These are phyloP conservation scores for Suillus tomentosus DNA, from an alignment of 768 basidiomycete genomes.

Conservation along the genomic window DNA sequence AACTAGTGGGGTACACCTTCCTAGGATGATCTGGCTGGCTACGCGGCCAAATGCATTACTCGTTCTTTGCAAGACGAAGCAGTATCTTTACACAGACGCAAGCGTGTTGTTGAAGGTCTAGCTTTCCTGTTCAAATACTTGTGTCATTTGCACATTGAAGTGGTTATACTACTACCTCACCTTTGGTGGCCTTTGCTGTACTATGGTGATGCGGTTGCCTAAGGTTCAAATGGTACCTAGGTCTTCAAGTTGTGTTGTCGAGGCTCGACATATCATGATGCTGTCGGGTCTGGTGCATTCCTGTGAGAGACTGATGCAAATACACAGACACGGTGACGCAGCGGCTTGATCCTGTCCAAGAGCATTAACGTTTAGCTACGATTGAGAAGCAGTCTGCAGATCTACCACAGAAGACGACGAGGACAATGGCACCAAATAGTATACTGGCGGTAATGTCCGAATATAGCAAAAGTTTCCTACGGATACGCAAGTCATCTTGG, in stretches of 20 bases:
- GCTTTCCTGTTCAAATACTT: not conserved
- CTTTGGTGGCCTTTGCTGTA: not conserved
- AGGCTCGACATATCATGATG: slow-evolving; percentile 3
- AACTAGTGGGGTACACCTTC: not conserved
- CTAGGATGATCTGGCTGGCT: not conserved
- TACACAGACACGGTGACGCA: not conserved
- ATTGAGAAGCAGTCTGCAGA: not conserved
- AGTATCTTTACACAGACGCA: not conserved
- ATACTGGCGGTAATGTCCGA: not conserved
- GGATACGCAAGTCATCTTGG: slow-evolving; percentile 2
- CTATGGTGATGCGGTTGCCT: not conserved
- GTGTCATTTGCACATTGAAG: not conserved
- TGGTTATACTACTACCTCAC: not conserved
- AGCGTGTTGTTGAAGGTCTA: not conserved
- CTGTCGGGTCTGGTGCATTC: not conserved
- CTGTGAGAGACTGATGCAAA: not conserved
- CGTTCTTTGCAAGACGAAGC: not conserved
- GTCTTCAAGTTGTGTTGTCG: slow-evolving; percentile 17
- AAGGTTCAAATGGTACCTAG: not conserved
- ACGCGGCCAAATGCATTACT: not conserved
- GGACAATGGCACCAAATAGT: not conserved
- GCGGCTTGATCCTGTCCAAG: not conserved
- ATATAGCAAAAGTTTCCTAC: not conserved
- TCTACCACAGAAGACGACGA: not conserved
- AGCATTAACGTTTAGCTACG: not conserved